phyloP scores from a whole-genome alignment of 2,329 filamentous ascomycete genomes.

The Penicillium aurantiogriseum region DNA sequence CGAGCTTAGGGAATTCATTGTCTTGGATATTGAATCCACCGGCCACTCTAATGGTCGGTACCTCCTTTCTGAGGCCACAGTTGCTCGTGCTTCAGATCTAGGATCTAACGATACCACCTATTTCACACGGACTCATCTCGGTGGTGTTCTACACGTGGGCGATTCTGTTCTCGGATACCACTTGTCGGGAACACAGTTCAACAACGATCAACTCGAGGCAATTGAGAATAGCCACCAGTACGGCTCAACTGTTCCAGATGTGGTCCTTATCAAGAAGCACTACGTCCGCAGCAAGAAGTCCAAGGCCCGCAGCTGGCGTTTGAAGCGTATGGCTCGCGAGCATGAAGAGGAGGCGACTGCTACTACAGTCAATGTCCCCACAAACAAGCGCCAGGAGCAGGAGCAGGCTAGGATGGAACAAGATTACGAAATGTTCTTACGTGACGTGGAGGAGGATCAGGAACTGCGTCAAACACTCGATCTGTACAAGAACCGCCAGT shows the following conservation, averaged over 20 bases:
- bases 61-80: conserved; percentile 80
- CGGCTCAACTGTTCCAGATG: conserved; percentile 78
- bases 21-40: conserved; percentile 87
- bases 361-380: conserved; percentile 37
- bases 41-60: conserved; percentile 76
- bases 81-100: conserved; percentile 82
- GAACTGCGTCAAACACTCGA: conserved; percentile 82
- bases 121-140: conserved; percentile 86
- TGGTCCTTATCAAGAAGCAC: conserved; percentile 94
- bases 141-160: conserved; percentile 77
- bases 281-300: conserved; percentile 83
- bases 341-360: conserved; percentile 63
- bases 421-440: conserved; percentile 96
- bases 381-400: conserved; percentile 50
- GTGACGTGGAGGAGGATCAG: conserved; percentile 92
- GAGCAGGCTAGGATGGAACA: conserved; percentile 85
- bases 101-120: conserved; percentile 84
- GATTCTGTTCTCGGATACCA: conserved; percentile 96
- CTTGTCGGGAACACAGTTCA: conserved; percentile 85
- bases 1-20: conserved; percentile 85
- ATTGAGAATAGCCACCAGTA: conserved; percentile 77
- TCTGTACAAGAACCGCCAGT: conserved; percentile 67
- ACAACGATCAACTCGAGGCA: conserved; percentile 80
- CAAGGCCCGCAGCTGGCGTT: conserved; percentile 82
- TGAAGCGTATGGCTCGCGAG: conserved; percentile 89